A percentile compares a stretch with the other conserved stretches of the same genome.
Evolutionary conservation across 1,284 basidiomycete species (phyloP).

Genomic region (Apiotrichum brassicae): DNA sequence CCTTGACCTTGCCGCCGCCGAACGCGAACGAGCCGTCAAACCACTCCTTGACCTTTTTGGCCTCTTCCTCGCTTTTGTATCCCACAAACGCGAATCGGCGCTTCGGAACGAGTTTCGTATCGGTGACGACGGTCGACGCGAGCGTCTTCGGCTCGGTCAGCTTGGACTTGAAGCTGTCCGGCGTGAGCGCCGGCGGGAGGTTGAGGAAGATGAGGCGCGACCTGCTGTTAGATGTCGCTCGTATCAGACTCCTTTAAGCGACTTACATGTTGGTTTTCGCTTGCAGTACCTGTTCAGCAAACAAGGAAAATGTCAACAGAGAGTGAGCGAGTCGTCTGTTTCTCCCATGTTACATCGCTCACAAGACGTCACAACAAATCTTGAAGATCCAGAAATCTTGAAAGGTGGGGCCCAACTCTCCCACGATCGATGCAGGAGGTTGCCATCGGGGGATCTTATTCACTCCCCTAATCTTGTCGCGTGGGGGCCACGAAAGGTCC

Average conservation of each 20-base stretch:
- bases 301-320: too few species aligned
- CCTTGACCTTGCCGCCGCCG: slow-evolving; percentile 65
- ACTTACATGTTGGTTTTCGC: slow-evolving; percentile 3
- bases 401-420: not conserved
- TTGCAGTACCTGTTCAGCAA: too few species aligned
- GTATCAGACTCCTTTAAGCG: too few species aligned
- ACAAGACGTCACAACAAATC: not conserved
- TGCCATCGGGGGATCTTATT: too few species aligned
- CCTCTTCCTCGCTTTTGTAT: slow-evolving; percentile 74
- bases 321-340: too few species aligned
- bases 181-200: slow-evolving; percentile 59
- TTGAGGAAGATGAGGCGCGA: slow-evolving; percentile 90
- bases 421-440: not conserved
- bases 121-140: slow-evolving; percentile 58
- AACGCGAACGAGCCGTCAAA: slow-evolving; percentile 76
- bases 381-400: not conserved
- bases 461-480: too few species aligned
- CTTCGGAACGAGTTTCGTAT: slow-evolving; percentile 75
- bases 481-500: too few species aligned
- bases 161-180: slow-evolving; percentile 58
- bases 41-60: slow-evolving; percentile 68
- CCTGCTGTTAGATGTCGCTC: slow-evolving; percentile 37
- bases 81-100: slow-evolving; percentile 90
- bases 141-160: slow-evolving; percentile 30
- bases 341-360: not conserved